Base-by-base conservation (phyloP, 2,329 filamentous ascomycete genomes). In the Colletotrichum paranaense region DNA sequence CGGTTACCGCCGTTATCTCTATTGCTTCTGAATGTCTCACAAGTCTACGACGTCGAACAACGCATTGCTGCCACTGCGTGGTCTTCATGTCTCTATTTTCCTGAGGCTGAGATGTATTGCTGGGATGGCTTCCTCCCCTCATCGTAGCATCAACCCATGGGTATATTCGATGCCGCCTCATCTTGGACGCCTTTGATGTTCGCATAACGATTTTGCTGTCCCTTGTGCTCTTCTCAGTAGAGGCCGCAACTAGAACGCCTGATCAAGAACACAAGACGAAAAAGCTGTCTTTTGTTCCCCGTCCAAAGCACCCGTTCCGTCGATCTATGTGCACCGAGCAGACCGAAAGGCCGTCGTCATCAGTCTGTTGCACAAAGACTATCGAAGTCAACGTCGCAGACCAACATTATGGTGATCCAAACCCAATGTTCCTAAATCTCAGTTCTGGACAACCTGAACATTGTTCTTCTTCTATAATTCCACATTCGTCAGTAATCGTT, bases 391-490 rank as follows among this genome's bases (percentile, higher is more conserved):
- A 49, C 11, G 26, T 52, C 35, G 9, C 26, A 14, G 19, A 19
- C 53, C 49, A 57, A 3, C 35, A 56, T 16, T 49, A 26, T 62
- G 26, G 59, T n/a, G 19, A 42, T 60, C 26, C 19, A 58, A 32
- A 53, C 26, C 12, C 7, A 22, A n/a, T 35, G n/a, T 35, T 49
- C 24, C 26, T 16, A 58, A 32, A 16, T 69, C 73, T 88, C 82
- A 93, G 84, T 94, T 93, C 85, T 95, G 93, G 75, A 97, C 93
- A 76, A 96, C 92, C 82, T 96, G 94, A 64, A 97, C 90, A 79
- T 96, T 96, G 85, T 97, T 94, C 90, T 95, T 95, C 83, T 95
- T 95, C 94, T 95, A 83, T 46, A n/a, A 24, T 24, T n/a, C 11
- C 38, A 26, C 19, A 9, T 12, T 19, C 24, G 55, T 70, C n/a